Conservation (phyloP, 805 yeast genomes). For the Kuraishia hungarica region DNA sequence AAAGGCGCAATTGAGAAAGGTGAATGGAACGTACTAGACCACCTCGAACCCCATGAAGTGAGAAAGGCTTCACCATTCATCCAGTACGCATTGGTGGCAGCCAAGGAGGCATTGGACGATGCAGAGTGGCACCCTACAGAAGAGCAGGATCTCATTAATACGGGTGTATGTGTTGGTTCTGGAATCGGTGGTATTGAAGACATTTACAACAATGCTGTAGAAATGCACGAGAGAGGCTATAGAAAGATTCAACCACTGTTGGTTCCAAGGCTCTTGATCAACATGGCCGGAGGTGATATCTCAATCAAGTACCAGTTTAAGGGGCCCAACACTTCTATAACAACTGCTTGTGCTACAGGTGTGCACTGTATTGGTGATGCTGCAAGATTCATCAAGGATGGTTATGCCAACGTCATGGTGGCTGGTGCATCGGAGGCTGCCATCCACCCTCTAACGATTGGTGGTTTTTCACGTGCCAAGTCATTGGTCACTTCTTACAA, state of each 20-base stretch:
- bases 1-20: constrained; percentile 24
- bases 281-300: constrained; percentile 93
- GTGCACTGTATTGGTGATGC: constrained; percentile 93
- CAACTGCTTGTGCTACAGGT: constrained; percentile 98
- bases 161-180: constrained; percentile 86
- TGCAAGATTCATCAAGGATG: constrained; percentile 64
- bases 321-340: constrained; percentile 83
- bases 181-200: constrained; percentile 88
- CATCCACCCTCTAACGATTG: constrained; percentile 76
- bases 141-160: constrained; percentile 23
- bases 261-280: constrained; percentile 73
- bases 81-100: constrained; percentile 71
- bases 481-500: constrained; percentile 60
- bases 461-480: constrained; percentile 88
- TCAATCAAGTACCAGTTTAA: constrained; percentile 67
- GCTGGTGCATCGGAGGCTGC: constrained; percentile 94
- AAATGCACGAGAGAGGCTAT: constrained; percentile 42
- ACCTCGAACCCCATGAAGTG: constrained; percentile 37
- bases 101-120: constrained; percentile 69
- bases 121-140: constrained; percentile 42
- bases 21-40: constrained; percentile 43
- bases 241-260: constrained; percentile 77
- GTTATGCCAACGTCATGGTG: constrained; percentile 77
- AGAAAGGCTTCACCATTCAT: constrained; percentile 65
- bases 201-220: constrained; percentile 51